phyloP scores from a whole-genome alignment of 2,329 filamentous ascomycete species.

The Tolypocladium album region DNA sequence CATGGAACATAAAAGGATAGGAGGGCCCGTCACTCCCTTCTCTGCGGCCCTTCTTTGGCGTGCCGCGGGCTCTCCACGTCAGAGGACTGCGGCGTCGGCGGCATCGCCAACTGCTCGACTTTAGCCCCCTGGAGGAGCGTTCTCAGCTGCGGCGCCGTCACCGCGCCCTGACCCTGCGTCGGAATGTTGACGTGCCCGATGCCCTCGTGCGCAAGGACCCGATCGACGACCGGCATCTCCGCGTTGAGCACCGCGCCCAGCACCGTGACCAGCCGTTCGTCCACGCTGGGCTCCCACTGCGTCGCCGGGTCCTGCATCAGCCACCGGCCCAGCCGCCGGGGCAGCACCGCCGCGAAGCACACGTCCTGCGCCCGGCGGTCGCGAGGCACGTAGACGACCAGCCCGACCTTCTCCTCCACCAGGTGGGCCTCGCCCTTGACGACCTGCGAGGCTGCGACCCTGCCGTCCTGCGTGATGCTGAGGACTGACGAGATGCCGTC shows the following conservation, averaged over 20 bases:
- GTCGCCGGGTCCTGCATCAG: slow-evolving; percentile 19
- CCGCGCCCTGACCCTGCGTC: not conserved
- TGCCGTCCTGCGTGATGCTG: slow-evolving; percentile 14
- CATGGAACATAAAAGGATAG: too few species aligned
- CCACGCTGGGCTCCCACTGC: not conserved
- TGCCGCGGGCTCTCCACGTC: not conserved
- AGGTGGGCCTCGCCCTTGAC: slow-evolving; percentile 16
- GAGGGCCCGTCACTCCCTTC: not conserved
- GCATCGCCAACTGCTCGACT: not conserved
- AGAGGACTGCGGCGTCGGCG: not conserved
- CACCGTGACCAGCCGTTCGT: not conserved
- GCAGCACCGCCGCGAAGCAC: slow-evolving; percentile 16
- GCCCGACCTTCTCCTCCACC: slow-evolving; percentile 8
- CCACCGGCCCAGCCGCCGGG: slow-evolving; percentile 18
- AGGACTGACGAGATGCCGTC: slow-evolving; percentile 17
- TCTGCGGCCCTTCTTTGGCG: not conserved
- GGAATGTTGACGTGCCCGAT: not conserved
- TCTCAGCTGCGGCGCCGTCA: not conserved
- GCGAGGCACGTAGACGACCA: slow-evolving; percentile 21
- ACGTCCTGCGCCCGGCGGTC: slow-evolving; percentile 14
- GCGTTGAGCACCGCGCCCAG: not conserved
- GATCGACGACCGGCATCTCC: slow-evolving; percentile 1
- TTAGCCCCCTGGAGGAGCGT: not conserved
- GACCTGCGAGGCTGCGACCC: slow-evolving; percentile 6
- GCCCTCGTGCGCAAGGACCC: slow-evolving; percentile 1